Conservation (phyloP, 208 protist genomes). For the Trypanosoma caninum region DNA sequence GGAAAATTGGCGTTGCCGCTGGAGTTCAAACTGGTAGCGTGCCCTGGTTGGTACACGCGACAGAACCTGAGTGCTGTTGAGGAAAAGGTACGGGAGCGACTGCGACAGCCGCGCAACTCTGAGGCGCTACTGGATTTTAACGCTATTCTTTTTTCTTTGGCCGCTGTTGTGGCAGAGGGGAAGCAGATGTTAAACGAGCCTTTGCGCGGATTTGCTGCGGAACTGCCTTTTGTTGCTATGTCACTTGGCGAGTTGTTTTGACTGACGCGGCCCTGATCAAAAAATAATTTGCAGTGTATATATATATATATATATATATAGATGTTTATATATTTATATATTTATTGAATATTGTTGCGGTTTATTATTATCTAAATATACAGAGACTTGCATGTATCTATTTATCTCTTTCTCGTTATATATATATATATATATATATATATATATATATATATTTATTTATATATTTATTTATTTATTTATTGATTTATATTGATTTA, state of each 20-base stretch:
- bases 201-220: constrained; percentile 30
- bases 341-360: neutral
- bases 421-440: constrained; percentile 3
- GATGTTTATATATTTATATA: neutral
- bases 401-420: neutral
- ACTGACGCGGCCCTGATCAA: too few species aligned
- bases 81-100: constrained; percentile 18
- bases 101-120: constrained; percentile 18
- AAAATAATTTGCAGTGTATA: too few species aligned
- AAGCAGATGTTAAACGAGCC: constrained; percentile 8
- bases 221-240: constrained; percentile 44
- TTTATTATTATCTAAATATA: constrained; percentile 1
- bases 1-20: neutral
- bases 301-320: constrained; percentile 3
- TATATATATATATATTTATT: neutral
- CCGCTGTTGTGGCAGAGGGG: constrained; percentile 43
- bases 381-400: neutral
- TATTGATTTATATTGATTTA: constrained; percentile 1
- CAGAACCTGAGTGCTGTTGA: constrained; percentile 30
- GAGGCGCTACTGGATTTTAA: constrained; percentile 33
- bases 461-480: constrained; percentile 8
- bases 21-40: constrained; percentile 15
- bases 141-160: constrained; percentile 47
- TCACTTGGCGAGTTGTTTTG: constrained; percentile 5
- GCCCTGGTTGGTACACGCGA: constrained; percentile 27